Evolutionary conservation across 805 yeast species (phyloP).

Genomic region (Cyberlindnera bimundalis): DNA sequence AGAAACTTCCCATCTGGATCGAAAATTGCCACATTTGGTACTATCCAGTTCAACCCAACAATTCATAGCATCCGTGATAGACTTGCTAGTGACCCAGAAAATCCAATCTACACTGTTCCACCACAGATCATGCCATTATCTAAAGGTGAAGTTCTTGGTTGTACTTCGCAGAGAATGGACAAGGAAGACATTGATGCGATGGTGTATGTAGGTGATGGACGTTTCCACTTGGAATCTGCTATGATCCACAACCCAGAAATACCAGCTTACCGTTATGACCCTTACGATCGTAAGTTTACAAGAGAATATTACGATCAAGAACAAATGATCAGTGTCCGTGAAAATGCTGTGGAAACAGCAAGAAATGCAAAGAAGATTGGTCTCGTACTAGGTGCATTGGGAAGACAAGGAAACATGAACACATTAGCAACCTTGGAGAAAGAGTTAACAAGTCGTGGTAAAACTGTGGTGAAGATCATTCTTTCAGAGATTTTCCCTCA

Average conservation of each 20-base stretch:
- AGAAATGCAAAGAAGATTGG: slow-evolving; percentile 64
- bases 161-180: slow-evolving; percentile 84
- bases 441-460: slow-evolving; percentile 50
- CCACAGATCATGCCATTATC: slow-evolving; percentile 93
- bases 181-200: slow-evolving; percentile 66
- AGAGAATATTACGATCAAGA: slow-evolving; percentile 83
- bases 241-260: slow-evolving; percentile 96
- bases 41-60: slow-evolving; percentile 95
- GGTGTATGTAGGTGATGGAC: slow-evolving; percentile 92
- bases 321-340: slow-evolving; percentile 71
- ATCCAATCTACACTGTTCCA: slow-evolving; percentile 59
- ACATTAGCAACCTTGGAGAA: slow-evolving; percentile 68
- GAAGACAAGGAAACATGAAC: slow-evolving; percentile 87
- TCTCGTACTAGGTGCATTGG: slow-evolving; percentile 85
- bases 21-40: slow-evolving; percentile 82
- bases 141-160: slow-evolving; percentile 94
- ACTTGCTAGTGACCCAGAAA: slow-evolving; percentile 45
- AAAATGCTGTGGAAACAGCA: slow-evolving; percentile 70
- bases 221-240: slow-evolving; percentile 92
- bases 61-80: slow-evolving; percentile 72
- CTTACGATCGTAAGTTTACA: slow-evolving; percentile 89
- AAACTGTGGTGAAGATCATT: slow-evolving; percentile 73
- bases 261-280: slow-evolving; percentile 93
- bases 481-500: slow-evolving; percentile 92
- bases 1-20: slow-evolving; percentile 64